Conservation (phyloP, 208 protist genomes). For the Zelonia costaricensis region DNA sequence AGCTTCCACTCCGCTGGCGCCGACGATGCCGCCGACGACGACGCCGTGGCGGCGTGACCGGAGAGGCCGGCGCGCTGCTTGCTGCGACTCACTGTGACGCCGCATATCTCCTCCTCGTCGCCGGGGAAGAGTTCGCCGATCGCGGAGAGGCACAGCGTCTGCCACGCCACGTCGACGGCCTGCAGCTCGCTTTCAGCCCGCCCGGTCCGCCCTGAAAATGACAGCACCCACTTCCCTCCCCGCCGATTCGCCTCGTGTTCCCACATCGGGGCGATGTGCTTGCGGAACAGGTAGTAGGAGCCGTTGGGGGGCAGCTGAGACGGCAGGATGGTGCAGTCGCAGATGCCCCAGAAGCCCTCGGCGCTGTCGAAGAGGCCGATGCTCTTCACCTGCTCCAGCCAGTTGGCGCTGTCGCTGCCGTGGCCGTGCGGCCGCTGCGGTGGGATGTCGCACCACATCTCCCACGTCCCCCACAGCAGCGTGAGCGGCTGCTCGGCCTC, state of each 20-base stretch:
- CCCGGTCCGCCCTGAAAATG: slow-evolving; percentile 37
- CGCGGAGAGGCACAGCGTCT: slow-evolving; percentile 67
- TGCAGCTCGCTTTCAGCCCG: slow-evolving; percentile 20
- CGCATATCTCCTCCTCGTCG: slow-evolving; percentile 86
- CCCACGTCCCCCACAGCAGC: slow-evolving; percentile 90
- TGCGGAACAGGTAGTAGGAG: slow-evolving; percentile 89
- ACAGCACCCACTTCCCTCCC: slow-evolving; percentile 84
- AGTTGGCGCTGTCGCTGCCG: slow-evolving; percentile 39
- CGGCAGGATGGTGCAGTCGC: slow-evolving; percentile 69
- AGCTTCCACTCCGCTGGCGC: slow-evolving; percentile 69
- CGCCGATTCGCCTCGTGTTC: slow-evolving; percentile 90
- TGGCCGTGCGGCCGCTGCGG: slow-evolving; percentile 16
- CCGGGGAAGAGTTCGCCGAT: slow-evolving; percentile 84
- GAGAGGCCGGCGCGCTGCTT: slow-evolving; percentile 30
- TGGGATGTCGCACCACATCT: slow-evolving; percentile 85
- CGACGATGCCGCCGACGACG: no score
- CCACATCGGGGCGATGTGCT: slow-evolving; percentile 91
- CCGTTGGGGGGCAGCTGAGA: slow-evolving; percentile 71
- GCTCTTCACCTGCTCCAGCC: slow-evolving; percentile 81
- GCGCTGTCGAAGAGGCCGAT: slow-evolving; percentile 89
- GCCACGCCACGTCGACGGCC: slow-evolving; percentile 78
- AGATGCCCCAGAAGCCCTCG: slow-evolving; percentile 87
- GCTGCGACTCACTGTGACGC: slow-evolving; percentile 63
- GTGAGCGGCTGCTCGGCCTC: slow-evolving; percentile 47
- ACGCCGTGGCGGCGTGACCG: not conserved